phyloP scores from a whole-genome alignment of 2,329 filamentous ascomycete species.

The Paramyrothecium sp. region DNA sequence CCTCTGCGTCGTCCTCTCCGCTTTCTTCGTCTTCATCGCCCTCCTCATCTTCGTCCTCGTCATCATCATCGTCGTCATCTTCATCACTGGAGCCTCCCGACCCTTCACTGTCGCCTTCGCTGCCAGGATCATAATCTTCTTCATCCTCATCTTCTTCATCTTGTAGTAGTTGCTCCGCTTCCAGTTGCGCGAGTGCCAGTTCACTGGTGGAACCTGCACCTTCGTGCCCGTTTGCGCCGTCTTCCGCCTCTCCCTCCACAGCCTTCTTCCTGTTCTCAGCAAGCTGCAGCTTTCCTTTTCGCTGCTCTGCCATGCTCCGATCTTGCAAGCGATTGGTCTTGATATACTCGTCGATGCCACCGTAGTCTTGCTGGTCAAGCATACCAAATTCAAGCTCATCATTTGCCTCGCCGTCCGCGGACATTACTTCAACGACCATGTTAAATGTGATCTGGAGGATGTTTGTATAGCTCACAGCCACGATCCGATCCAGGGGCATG shows the following conservation, averaged over 20 bases:
- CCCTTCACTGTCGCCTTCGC: constrained; percentile 58
- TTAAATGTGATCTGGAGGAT: constrained; percentile 70
- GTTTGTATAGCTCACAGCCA: constrained; percentile 64
- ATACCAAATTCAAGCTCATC: constrained; percentile 68
- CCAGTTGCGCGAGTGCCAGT: constrained; percentile 47
- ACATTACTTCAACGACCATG: constrained; percentile 60
- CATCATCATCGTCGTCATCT: constrained; percentile 52
- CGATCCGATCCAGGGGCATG: constrained; percentile 58
- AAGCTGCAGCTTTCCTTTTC: constrained; percentile 62
- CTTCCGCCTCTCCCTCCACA: constrained; percentile 27
- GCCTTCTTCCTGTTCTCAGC: constrained; percentile 57
- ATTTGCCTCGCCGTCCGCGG: constrained; percentile 42
- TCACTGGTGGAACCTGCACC: constrained; percentile 40
- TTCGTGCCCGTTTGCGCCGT: constrained; percentile 26
- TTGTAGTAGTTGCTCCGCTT: constrained; percentile 52
- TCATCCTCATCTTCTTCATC: constrained; percentile 65
- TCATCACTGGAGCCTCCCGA: constrained; percentile 50
- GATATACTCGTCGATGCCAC: constrained; percentile 63
- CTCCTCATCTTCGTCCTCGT: constrained; percentile 39
- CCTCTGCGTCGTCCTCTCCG: constrained; percentile 30
- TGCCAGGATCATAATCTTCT: constrained; percentile 65
- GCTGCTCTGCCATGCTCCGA: constrained; percentile 65
- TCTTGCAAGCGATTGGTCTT: constrained; percentile 61
- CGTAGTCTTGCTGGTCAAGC: constrained; percentile 68
- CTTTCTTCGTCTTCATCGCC: constrained; percentile 37